Evolutionary conservation across 495 filamentous ascomycete species (phyloP).

Genomic region (Lasiosphaeris hirsuta): DNA sequence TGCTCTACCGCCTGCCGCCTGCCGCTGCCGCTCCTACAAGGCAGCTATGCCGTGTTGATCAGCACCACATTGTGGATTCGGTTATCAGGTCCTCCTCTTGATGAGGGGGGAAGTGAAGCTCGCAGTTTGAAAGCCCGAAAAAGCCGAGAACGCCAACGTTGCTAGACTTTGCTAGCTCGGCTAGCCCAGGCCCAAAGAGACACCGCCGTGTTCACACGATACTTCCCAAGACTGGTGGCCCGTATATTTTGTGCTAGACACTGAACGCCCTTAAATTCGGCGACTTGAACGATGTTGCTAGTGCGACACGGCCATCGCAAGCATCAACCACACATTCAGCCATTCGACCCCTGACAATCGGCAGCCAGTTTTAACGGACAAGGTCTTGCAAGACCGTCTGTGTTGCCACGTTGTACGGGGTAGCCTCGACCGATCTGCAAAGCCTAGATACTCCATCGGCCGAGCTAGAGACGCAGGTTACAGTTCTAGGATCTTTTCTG

Average conservation of each 20-base stretch:
- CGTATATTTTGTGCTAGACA: background rate
- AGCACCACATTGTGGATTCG: no score
- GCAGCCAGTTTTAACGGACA: constrained; percentile 5
- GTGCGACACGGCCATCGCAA: constrained; percentile 7
- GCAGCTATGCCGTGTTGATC: no score
- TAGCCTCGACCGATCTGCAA: constrained; percentile 16
- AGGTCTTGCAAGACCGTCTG: constrained; percentile 11
- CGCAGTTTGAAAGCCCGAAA: no score
- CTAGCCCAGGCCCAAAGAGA: no score
- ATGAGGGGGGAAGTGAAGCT: no score
- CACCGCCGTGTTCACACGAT: no score
- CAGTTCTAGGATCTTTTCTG: background rate
- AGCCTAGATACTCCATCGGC: constrained; percentile 23
- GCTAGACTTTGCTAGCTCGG: no score
- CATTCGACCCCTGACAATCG: background rate
- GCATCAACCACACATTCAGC: constrained; percentile 12
- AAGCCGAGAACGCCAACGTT: no score
- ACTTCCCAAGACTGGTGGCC: no score
- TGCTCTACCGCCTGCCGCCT: no score
- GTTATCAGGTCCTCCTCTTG: no score
- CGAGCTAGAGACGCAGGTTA: background rate
- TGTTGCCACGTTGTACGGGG: constrained; percentile 19
- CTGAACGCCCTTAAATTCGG: background rate
- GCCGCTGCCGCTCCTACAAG: no score
- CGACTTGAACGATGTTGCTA: background rate